Evolutionary conservation across 441 rosid species (phyloP), one percentile per base, ranked within the genome.

Genomic region (Omphalea diandra): DNA sequence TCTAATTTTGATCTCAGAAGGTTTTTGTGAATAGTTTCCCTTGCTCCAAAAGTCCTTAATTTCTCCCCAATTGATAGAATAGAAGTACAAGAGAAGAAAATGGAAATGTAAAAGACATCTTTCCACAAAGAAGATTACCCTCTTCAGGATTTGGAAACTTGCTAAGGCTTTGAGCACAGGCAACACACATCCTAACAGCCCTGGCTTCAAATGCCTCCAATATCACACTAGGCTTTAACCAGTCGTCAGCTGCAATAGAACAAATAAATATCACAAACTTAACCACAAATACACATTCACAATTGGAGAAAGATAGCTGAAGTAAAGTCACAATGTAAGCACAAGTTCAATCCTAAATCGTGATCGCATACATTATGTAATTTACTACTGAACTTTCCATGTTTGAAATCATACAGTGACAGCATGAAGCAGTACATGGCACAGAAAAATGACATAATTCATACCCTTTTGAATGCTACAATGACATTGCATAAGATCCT

Each of bases 141-240:
- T 89, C 93, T 81, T 94, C 98, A 52, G 78, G 83, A 78, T 86
- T 85, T 62, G 85, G 68, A 76, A 85, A 94, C 76, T 84, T 78
- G 85, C 83, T 73, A 38, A 94, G 91, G 77, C 78, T 86, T 77
- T 81, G 77, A 43, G 97, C 97, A 79, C 93, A 81, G 57, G 87
- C 76, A 64, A 88, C 90, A 50, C 90, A 87, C 96, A 94, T 88
- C 84, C 97, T 84, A 57, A 81, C 62, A 40, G 97, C 85, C 78
- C 97, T 87, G 61, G 96, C 94, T 80, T 94, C 98, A 77, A 91
- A 94, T 40, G 87, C 98, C 85, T 84, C 93, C 76, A 91, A 40
- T 73, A 94, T 76, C 7, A 72, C 84, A 72, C 49, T 66, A 75
- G 91, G 90, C 76, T 89, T 94, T 76, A 91, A 70, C 97, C 98